These are phyloP conservation scores for Raffaelea arxii DNA, from an alignment of 2,329 filamentous ascomycete genomes.

Conservation along the genomic window DNA sequence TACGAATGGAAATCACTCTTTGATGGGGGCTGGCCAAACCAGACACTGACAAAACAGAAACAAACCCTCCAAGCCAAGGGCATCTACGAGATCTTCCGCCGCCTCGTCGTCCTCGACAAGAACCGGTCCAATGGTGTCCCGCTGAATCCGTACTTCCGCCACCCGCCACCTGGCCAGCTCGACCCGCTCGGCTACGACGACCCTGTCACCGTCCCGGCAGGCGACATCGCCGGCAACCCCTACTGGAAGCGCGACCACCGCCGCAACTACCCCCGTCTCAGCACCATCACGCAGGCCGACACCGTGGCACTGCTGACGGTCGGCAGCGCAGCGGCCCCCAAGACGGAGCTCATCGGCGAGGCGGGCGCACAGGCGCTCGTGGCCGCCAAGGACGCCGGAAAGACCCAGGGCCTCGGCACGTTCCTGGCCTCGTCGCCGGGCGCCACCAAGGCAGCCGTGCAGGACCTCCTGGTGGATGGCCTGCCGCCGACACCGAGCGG, in stretches of 20 bases:
- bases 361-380: conserved; percentile 55
- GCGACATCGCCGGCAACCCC: conserved; percentile 80
- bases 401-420: conserved; percentile 60
- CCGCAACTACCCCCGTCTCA: conserved; percentile 70
- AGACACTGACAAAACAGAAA: conserved; percentile 52
- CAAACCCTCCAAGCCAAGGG: conserved; percentile 87
- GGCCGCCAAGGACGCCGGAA: conserved; percentile 63
- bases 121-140: conserved; percentile 87
- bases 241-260: conserved; percentile 82
- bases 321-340: conserved; percentile 71
- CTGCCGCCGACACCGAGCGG: conserved; percentile 80
- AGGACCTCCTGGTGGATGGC: conserved; percentile 62
- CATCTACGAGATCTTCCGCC: conserved; percentile 77
- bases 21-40: background rate
- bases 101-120: conserved; percentile 69
- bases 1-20: conserved; percentile 23
- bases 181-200: conserved; percentile 69
- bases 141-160: conserved; percentile 85
- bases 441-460: conserved; percentile 36
- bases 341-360: conserved; percentile 68
- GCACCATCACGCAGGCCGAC: conserved; percentile 73
- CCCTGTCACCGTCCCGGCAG: conserved; percentile 73
- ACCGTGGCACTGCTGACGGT: conserved; percentile 77
- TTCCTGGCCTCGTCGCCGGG: too few relatives aligned
- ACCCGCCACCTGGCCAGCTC: conserved; percentile 66